Base-by-base conservation (phyloP, 179 eudicot species). In the Monotropa hypopitys region DNA sequence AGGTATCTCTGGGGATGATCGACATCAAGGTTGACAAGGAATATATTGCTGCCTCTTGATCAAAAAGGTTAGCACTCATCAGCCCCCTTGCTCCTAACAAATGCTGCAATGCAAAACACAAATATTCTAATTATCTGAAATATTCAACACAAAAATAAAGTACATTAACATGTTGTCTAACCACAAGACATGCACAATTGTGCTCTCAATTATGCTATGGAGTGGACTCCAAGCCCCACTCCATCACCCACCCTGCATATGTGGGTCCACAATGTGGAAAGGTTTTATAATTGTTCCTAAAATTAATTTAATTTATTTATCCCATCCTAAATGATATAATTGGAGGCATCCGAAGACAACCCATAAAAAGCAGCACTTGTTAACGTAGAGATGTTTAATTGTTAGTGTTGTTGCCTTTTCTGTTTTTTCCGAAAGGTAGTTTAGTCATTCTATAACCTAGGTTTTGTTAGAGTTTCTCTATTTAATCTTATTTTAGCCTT, bases 1-100 rank as follows among this genome's bases (percentile, higher is more conserved):
- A 96, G 66, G 91, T 86, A 82, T 90, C 90, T 81, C 85, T 88
- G 13, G 99, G 98, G 75, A 85, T 70, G 72, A 96, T 81, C 78
- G 92, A 83, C 98, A 96, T 96, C 87, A 96, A 82, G 46, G 98
- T 91, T 70, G 96, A 88, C 83, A 96, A 86, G 51, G 97, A 85
- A 80, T 81, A 47, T 77, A 89, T 73, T 66, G 99, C 97, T 63
- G 92, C 96, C 81, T 88, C 94, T 86, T 90, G 96, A 78, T 89
- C 94, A 66, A 89, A 85, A 73, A 77, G 56, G 78, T 79, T 93
- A 49, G 80, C 49, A 80, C 97, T 93, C 89, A 89, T 83, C 88
- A 96, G 85, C 70, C 97, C 99, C 21, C 75, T 68, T 5, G 89
- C 69, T 80, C 97, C 99, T 70, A 96, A 72, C 84, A 96, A 88